Base-by-base conservation (phyloP, 345 rosid species). In the Eucalyptus lansdowneana region DNA sequence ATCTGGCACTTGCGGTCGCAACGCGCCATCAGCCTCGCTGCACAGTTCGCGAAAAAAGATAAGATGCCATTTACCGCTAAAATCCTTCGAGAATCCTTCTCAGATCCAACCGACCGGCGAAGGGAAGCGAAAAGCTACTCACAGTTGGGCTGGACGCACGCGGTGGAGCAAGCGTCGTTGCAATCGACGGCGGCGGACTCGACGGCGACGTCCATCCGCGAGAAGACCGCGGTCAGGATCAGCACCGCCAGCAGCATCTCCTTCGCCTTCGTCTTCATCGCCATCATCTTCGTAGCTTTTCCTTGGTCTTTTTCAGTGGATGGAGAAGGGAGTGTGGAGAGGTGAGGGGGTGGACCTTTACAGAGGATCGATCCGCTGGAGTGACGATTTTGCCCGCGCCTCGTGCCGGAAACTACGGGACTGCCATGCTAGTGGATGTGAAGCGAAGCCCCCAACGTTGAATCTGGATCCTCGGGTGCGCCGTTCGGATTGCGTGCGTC, bases 1-100 rank as follows among this genome's bases (percentile, higher is more conserved):
- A 94, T 94, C 88, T 91, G 92, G 92, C 96, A 94, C 91, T 94
- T 94, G 72, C 91, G 89, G 2, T 94, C 94, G 89, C 96, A 94
- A 6, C 96, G 93, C 90, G 86, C 80, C 90, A 89, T 90, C 88
- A 92, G 93, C 91, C 96, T 91, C 11, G 88, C 96, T 94, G 94
- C 88, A 89, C 21, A 9, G 29, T 50, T 25, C 2, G 24, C 44
- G 42, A 11, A 9, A 15, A 12, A 11, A 29, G 14, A 72, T 17
- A 11, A 29, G 14, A 72, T 17, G 45, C 81, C 14, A 19, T 72
- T 37, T 37, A 22, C 81, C 25, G 44, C 81, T 10, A 19, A 17
- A 72, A 72, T 72, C 42, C 42, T 15, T 16, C 40, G 11, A 31
- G 40, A 51, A 3, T 51, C 22, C 54, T 51, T 51, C 54, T 51